Evolutionary conservation across 257 asterid genomes (phyloP).

Genomic region (Fraxinus pennsylvanica): DNA sequence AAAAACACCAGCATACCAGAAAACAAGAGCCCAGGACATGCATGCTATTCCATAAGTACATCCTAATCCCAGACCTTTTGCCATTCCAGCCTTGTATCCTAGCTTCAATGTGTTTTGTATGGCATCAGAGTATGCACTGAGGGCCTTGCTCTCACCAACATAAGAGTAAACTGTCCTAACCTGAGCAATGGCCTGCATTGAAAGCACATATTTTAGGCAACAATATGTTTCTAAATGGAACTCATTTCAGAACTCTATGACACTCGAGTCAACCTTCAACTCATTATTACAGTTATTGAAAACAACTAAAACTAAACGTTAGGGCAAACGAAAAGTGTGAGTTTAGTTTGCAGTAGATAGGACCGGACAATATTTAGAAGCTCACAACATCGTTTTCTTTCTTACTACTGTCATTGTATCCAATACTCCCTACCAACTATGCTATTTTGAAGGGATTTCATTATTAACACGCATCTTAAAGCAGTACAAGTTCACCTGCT

Average conservation of each 20-base stretch:
- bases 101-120: constrained; percentile 83
- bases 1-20: constrained; percentile 99
- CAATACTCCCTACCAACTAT: too few species aligned
- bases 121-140: constrained; percentile 77
- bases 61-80: constrained; percentile 95
- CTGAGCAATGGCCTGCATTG: constrained; percentile 85
- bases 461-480: background rate
- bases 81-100: constrained; percentile 99
- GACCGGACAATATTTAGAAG: too few species aligned
- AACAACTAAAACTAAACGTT: too few species aligned
- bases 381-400: too few species aligned
- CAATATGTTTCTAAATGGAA: background rate
- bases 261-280: background rate
- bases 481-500: constrained; percentile 64
- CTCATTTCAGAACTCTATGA: background rate
- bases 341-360: too few species aligned
- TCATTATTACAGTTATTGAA: too few species aligned
- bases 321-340: too few species aligned
- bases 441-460: too few species aligned
- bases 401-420: too few species aligned
- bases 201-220: constrained; percentile 20
- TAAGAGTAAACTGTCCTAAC: constrained; percentile 94
- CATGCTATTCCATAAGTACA: constrained; percentile 97
- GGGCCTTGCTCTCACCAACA: constrained; percentile 84
- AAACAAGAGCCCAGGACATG: constrained; percentile 98